Conservation (phyloP, 108 stramenopile genomes). For the Fragilaria radians region DNA sequence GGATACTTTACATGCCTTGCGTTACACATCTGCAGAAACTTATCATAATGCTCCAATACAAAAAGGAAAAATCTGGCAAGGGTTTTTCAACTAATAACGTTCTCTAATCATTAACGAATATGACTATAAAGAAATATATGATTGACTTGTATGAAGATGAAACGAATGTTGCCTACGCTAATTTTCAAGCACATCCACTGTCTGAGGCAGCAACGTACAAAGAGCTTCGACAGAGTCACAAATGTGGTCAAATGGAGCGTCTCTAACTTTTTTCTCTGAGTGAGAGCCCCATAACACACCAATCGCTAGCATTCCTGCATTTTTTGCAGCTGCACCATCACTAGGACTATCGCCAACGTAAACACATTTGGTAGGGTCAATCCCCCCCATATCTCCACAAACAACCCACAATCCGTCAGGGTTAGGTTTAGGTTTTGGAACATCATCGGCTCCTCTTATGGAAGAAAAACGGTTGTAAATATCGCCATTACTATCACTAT, state of each 20-base stretch:
- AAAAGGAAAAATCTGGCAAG: too few relatives aligned
- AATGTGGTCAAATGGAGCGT: constrained; percentile 49
- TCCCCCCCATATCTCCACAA: constrained; percentile 46
- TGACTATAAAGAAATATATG: too few relatives aligned
- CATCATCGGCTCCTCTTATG: constrained; percentile 73
- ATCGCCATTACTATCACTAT: constrained; percentile 17
- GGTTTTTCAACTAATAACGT: too few relatives aligned
- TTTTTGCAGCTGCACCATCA: constrained; percentile 62
- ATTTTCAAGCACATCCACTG: too few relatives aligned
- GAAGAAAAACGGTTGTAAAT: constrained; percentile 52
- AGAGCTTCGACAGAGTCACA: constrained; percentile 50
- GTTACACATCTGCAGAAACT: too few relatives aligned
- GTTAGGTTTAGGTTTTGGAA: constrained; percentile 67
- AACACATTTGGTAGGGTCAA: constrained; percentile 50
- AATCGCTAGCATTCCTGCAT: constrained; percentile 58
- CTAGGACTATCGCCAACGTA: constrained; percentile 79
- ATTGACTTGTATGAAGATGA: too few relatives aligned
- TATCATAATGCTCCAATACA: too few relatives aligned
- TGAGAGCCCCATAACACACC: constrained; percentile 79
- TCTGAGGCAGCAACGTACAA: constrained; percentile 8
- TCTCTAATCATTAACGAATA: too few relatives aligned
- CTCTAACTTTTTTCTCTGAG: constrained; percentile 39
- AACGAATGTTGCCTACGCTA: too few relatives aligned
- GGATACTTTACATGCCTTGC: too few relatives aligned
- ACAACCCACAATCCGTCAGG: constrained; percentile 63